Evolutionary conservation across 208 protist species (phyloP).

Genomic region (Angomonas ambiguus): DNA sequence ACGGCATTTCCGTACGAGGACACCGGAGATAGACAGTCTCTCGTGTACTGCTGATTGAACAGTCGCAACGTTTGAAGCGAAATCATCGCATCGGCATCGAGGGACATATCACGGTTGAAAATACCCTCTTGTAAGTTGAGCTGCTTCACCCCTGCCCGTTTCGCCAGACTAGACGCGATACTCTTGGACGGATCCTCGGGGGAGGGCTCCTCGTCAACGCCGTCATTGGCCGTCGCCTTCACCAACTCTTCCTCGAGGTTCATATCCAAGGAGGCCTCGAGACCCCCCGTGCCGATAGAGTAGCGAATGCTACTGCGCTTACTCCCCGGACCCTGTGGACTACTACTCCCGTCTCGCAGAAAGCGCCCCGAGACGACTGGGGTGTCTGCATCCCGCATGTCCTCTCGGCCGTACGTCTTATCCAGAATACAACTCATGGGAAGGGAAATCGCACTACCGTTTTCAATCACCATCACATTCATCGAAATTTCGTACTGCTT

Average conservation of each 20-base stretch:
- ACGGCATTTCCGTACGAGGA: conserved; percentile 73
- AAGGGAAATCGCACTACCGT: conserved; percentile 63
- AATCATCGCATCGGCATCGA: conserved; percentile 79
- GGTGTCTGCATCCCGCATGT: conserved; percentile 81
- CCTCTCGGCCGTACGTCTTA: conserved; percentile 69
- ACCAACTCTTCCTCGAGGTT: conserved; percentile 24
- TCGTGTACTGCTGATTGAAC: conserved; percentile 65
- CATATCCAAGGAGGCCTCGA: conserved; percentile 25
- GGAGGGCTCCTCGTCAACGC: conserved; percentile 29
- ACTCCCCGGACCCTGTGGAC: neutral
- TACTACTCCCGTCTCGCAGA: conserved; percentile 25
- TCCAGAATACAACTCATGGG: conserved; percentile 75
- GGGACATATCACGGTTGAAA: conserved; percentile 50
- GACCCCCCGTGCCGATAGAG: conserved; percentile 3
- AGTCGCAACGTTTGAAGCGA: conserved; percentile 67
- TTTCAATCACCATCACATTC: conserved; percentile 87
- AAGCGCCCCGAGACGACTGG: conserved; percentile 62
- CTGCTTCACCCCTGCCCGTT: conserved; percentile 41
- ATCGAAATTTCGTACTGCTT: conserved; percentile 64
- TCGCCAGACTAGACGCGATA: conserved; percentile 26
- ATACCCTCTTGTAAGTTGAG: conserved; percentile 34
- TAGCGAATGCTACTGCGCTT: neutral
- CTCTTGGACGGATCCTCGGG: conserved; percentile 30
- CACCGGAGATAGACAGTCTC: conserved; percentile 46
- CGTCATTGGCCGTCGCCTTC: neutral